Conservation (phyloP, 805 yeast species). For the Metschnikowia hibisci region DNA sequence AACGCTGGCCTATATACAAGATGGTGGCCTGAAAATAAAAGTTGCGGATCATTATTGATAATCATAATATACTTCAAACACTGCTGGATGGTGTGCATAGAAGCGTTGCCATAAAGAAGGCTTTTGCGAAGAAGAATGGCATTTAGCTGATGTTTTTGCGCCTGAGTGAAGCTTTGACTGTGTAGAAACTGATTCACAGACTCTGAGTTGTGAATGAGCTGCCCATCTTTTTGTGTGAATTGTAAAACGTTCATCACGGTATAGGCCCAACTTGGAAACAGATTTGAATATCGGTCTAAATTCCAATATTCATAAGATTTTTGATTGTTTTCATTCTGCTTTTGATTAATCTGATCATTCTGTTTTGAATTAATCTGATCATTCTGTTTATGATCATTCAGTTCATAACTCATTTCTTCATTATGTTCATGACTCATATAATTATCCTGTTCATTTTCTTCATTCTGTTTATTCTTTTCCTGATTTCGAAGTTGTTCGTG, state of each 20-base stretch:
- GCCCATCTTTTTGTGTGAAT: neutral
- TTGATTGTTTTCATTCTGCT: no score
- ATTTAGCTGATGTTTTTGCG: conserved; percentile 21
- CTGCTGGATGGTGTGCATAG: conserved; percentile 6
- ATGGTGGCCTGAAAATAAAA: conserved; percentile 9
- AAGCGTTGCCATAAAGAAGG: conserved; percentile 15
- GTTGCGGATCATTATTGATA: conserved; percentile 22
- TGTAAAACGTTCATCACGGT: conserved; percentile 22
- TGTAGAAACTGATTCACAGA: conserved; percentile 14
- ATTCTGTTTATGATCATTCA: no score
- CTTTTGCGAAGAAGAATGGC: conserved; percentile 17
- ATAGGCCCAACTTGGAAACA: conserved; percentile 9
- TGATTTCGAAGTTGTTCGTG: no score
- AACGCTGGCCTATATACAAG: conserved; percentile 19
- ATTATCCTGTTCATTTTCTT: no score
- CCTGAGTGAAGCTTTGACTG: conserved; percentile 9
- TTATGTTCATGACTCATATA: no score
- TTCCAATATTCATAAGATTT: no score
- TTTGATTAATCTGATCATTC: no score
- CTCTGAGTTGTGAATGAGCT: neutral
- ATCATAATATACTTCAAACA: conserved; percentile 18
- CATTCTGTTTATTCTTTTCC: no score
- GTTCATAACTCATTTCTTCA: no score
- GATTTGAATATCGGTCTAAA: no score
- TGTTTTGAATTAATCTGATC: no score